These are phyloP conservation scores for Nicotiana otophora DNA, from an alignment of 257 asterid species.

Conservation along the genomic window DNA sequence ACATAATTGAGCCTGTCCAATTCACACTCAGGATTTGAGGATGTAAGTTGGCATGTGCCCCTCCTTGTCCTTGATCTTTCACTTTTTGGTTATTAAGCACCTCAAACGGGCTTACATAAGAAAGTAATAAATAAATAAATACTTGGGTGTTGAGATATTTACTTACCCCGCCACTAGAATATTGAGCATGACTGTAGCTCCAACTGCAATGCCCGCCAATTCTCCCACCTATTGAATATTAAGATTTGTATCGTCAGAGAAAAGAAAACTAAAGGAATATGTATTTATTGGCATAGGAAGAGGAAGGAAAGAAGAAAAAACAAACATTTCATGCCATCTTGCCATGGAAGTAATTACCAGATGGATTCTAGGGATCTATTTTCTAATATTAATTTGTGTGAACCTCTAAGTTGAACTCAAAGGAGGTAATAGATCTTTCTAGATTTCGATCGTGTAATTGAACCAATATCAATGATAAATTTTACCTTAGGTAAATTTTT, in stretches of 20 bases:
- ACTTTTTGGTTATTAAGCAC: too few species aligned
- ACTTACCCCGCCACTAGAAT: conserved; percentile 90
- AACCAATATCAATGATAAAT: background rate
- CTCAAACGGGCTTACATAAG: too few species aligned
- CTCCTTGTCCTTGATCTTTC: too few species aligned
- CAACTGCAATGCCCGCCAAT: conserved; percentile 83
- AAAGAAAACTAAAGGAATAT: background rate
- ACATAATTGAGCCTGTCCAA: too few species aligned
- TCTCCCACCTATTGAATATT: conserved; percentile 28
- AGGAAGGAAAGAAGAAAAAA: background rate
- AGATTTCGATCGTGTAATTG: background rate
- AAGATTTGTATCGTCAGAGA: background rate
- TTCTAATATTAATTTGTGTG: background rate
- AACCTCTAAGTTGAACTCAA: background rate
- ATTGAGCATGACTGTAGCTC: conserved; percentile 84
- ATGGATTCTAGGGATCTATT: background rate
- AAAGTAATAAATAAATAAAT: background rate
- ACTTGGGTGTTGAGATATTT: background rate
- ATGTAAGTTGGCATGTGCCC: too few species aligned
- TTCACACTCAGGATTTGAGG: too few species aligned
- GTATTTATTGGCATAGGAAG: background rate
- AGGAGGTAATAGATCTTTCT: background rate
- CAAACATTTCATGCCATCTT: background rate
- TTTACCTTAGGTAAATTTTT: background rate
- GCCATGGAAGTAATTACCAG: background rate